Conservation (phyloP, 2,329 filamentous ascomycete genomes). For the Blumeria graminis region DNA sequence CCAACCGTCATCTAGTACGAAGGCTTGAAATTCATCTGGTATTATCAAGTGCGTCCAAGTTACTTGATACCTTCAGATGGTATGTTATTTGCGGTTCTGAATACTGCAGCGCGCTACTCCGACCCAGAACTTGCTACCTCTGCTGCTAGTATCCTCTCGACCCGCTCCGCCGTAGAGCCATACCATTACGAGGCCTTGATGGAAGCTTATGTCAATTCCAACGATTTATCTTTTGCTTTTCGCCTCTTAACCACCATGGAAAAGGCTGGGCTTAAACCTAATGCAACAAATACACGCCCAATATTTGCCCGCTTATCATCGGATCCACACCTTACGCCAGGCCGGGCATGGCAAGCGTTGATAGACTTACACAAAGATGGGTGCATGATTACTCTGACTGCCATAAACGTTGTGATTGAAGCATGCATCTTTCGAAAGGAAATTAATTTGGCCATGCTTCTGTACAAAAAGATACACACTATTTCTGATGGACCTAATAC, state of each 20-base stretch:
- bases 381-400: slow-evolving; percentile 25
- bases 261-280: slow-evolving; percentile 31
- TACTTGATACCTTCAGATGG: slow-evolving; percentile 40
- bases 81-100: slow-evolving; percentile 42
- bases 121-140: slow-evolving; percentile 46
- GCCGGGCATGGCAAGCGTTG: slow-evolving; percentile 30
- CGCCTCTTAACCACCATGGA: slow-evolving; percentile 51
- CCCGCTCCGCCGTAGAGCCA: slow-evolving; percentile 29
- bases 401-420: slow-evolving; percentile 21
- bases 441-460: slow-evolving; percentile 26
- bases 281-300: slow-evolving; percentile 34
- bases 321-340: slow-evolving; percentile 17
- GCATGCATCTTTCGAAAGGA: slow-evolving; percentile 16
- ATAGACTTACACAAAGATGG: slow-evolving; percentile 25
- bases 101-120: slow-evolving; percentile 42
- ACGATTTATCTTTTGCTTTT: slow-evolving; percentile 41
- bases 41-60: slow-evolving; percentile 30
- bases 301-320: slow-evolving; percentile 32
- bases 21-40: slow-evolving; percentile 49
- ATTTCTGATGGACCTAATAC: slow-evolving; percentile 22
- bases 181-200: slow-evolving; percentile 65
- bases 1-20: slow-evolving; percentile 23
- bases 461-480: slow-evolving; percentile 35
- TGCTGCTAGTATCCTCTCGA: slow-evolving; percentile 40
- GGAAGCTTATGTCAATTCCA: slow-evolving; percentile 36